Base-by-base conservation (phyloP, 2,329 filamentous ascomycete species). In the Xylariaceae sp. region DNA sequence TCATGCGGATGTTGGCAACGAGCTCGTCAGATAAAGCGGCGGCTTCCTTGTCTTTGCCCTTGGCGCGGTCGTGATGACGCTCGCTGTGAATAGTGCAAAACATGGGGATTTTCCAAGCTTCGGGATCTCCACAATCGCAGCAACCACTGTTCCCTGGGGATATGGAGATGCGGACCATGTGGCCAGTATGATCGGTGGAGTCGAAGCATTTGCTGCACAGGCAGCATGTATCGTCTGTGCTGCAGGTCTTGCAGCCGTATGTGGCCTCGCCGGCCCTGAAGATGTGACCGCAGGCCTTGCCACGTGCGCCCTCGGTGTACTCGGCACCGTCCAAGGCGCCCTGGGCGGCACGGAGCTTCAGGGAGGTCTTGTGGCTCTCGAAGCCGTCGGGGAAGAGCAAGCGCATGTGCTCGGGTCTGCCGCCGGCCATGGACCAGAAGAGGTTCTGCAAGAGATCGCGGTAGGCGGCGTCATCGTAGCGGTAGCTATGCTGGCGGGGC, bases 201-300 rank as follows among this genome's bases (percentile, higher is more conserved):
- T 97, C 90, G 67, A 96, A 99, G 71, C 94, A 99, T 58, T 86
- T 85, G 63, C 89, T 90, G 72, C 94, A 99, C 14, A 99, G 79
- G 44, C 94, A 92, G 69, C 92, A 97, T 1, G 94, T 97, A 57
- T 96, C 92, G 68, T 99, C 95, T 40, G 87, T 84, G 42, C 90
- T 90, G 69, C 94, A 99, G 10, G 92, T 97, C 61, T 90, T 87
- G 76, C 94, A 99, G 61, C 87, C 81, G 68, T 97, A 99, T 51
- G 90, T 92, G 49, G 90, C 91, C 74, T 99, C 94, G 44, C 92
- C 94, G 12, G 82, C 80, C 71, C 92, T 92, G 78, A 99, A 96
- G 55, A 99, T 97, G 73, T 99, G 95, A 4, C 94, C 95, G 67
- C 94, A 99, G 42, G 90, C 86, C 70, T 95, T 95, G 48, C 95